Evolutionary conservation across 1,284 basidiomycete genomes (phyloP).

Genomic region (Xerocomus nothofagi): DNA sequence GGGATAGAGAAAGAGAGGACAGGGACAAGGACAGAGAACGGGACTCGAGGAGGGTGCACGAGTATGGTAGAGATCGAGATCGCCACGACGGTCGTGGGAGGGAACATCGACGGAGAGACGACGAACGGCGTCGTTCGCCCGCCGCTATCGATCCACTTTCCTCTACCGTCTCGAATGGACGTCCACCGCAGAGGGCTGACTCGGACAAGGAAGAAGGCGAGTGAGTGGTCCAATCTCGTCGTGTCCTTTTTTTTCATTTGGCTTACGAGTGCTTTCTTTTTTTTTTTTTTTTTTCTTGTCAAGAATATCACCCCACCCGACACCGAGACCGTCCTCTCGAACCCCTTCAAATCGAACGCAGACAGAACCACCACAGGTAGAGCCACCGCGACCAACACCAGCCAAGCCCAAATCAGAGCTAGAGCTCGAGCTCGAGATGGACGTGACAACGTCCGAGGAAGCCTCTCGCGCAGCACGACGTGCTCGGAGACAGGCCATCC

Average conservation of each 20-base stretch:
- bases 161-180: slow-evolving; percentile 16
- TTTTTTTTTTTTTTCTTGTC: not conserved
- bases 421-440: slow-evolving; percentile 61
- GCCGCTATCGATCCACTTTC: slow-evolving; percentile 14
- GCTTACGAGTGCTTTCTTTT: slow-evolving; percentile 3
- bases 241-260: slow-evolving; percentile 8
- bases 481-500: slow-evolving; percentile 79
- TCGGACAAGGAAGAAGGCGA: slow-evolving; percentile 78
- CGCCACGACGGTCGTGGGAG: slow-evolving; percentile 38
- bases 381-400: slow-evolving; percentile 33
- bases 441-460: slow-evolving; percentile 65
- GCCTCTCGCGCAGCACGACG: slow-evolving; percentile 76
- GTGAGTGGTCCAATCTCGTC: slow-evolving; percentile 53
- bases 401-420: slow-evolving; percentile 33
- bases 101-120: slow-evolving; percentile 34
- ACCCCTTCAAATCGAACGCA: slow-evolving; percentile 27
- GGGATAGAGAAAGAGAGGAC: slow-evolving; percentile 14
- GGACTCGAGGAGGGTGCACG: slow-evolving; percentile 37
- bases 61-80: slow-evolving; percentile 41
- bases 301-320: slow-evolving; percentile 63
- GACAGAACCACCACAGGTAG: slow-evolving; percentile 20
- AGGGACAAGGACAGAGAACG: slow-evolving; percentile 13
- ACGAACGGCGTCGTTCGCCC: slow-evolving; percentile 30
- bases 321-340: slow-evolving; percentile 32
- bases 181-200: slow-evolving; percentile 34